A percentile compares a stretch with the other conserved stretches of the same genome.
Evolutionary conservation across 306 rosid species (phyloP).

Genomic region (Vicia faba): DNA sequence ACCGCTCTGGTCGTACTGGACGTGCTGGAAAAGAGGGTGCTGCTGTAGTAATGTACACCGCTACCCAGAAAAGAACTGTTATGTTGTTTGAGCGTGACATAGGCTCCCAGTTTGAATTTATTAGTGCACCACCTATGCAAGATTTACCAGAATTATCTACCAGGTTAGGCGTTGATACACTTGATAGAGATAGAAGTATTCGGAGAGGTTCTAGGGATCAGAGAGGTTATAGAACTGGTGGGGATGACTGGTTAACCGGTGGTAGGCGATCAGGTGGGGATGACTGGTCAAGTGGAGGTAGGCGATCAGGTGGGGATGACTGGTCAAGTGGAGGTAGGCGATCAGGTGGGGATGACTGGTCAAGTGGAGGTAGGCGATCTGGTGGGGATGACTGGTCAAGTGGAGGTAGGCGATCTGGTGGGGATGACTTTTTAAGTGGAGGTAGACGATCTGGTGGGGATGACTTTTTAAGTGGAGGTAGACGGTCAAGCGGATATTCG

Average conservation of each 20-base stretch:
- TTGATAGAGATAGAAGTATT: slow-evolving; percentile 55
- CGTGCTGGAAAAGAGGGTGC: slow-evolving; percentile 94
- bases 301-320: slow-evolving; percentile 57
- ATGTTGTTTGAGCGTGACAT: slow-evolving; percentile 89
- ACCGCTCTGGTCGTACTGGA: slow-evolving; percentile 98
- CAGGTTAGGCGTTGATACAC: slow-evolving; percentile 72
- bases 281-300: background rate
- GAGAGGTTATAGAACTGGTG: slow-evolving; percentile 58
- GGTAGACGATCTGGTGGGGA: slow-evolving; percentile 61
- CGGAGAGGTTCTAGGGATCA: slow-evolving; percentile 48
- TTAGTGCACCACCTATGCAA: slow-evolving; percentile 65
- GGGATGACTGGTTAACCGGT: slow-evolving; percentile 83
- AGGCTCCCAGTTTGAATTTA: slow-evolving; percentile 81
- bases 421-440: slow-evolving; percentile 71
- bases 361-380: slow-evolving; percentile 64
- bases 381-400: slow-evolving; percentile 70
- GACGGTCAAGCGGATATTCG: slow-evolving; percentile 62
- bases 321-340: slow-evolving; percentile 73
- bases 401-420: slow-evolving; percentile 63
- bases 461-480: slow-evolving; percentile 71
- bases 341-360: slow-evolving; percentile 70
- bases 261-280: slow-evolving; percentile 50
- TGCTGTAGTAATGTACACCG: slow-evolving; percentile 78
- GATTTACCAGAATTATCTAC: slow-evolving; percentile 84
- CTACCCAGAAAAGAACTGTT: slow-evolving; percentile 84